Conservation (phyloP, 2,329 filamentous ascomycete species). For the Aspergillus terreus region DNA sequence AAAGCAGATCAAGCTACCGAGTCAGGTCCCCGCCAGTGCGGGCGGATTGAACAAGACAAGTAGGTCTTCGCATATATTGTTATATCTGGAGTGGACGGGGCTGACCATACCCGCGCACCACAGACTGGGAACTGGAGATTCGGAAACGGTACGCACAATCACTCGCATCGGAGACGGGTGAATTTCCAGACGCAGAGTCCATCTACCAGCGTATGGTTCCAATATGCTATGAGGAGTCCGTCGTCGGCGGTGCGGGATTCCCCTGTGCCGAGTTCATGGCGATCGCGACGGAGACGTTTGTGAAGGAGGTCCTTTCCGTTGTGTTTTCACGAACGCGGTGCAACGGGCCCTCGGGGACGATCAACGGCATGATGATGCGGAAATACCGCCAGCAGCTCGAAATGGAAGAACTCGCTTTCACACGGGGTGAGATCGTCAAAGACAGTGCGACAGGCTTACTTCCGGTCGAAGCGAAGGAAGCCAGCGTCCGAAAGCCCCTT, state of each 20-base stretch:
- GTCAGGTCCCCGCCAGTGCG: conserved; percentile 65
- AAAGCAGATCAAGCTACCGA: conserved; percentile 50
- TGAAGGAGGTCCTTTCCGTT: conserved; percentile 57
- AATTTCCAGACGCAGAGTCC: conserved; percentile 58
- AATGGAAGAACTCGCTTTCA: conserved; percentile 68
- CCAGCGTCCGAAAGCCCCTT: conserved; percentile 66
- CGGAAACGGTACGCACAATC: conserved; percentile 62
- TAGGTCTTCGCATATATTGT: conserved; percentile 39
- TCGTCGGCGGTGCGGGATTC: conserved; percentile 51
- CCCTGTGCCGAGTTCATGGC: conserved; percentile 59
- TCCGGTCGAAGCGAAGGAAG: conserved; percentile 75
- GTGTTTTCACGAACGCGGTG: conserved; percentile 53
- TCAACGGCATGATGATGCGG: conserved; percentile 72
- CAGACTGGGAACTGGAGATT: conserved; percentile 63
- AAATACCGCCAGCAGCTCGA: conserved; percentile 72
- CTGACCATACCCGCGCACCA: conserved; percentile 14
- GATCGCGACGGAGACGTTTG: conserved; percentile 58
- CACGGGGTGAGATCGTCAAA: conserved; percentile 68
- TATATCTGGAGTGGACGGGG: conserved; percentile 8
- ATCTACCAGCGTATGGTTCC: conserved; percentile 60
- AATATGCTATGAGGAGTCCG: conserved; percentile 63
- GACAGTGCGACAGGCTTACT: conserved; percentile 70
- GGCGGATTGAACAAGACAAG: conserved; percentile 76
- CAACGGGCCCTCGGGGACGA: conserved; percentile 61
- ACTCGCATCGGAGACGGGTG: conserved; percentile 58